These are phyloP conservation scores for Amaranthus cruentus DNA, from an alignment of 148 eudicot species.

Conservation along the genomic window DNA sequence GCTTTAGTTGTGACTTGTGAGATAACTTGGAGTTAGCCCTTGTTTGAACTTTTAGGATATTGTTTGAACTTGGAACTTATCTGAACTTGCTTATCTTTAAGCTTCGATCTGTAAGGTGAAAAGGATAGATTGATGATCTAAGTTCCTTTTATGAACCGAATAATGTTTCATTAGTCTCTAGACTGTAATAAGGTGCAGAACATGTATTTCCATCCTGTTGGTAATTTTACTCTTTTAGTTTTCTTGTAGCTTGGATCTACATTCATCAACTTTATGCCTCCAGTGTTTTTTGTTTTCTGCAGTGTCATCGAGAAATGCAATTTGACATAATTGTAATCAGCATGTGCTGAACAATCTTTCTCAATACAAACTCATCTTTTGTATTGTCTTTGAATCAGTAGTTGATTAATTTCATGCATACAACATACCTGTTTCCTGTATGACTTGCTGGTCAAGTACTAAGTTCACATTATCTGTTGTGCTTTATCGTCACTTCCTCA, in stretches of 20 bases:
- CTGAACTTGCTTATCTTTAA: no score
- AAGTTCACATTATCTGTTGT: no score
- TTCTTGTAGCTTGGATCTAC: not conserved
- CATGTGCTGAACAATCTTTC: not conserved
- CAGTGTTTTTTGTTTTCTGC: not conserved
- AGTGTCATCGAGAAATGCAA: no score
- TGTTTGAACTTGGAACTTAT: no score
- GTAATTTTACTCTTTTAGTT: not conserved
- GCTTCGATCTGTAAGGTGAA: no score
- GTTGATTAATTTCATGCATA: not conserved
- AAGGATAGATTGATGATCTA: no score
- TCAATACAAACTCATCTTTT: not conserved
- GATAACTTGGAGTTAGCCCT: no score
- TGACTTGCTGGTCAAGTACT: not conserved
- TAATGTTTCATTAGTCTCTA: no score
- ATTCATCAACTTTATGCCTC: not conserved
- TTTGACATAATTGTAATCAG: not conserved
- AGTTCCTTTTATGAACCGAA: no score
- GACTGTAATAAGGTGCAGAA: not conserved
- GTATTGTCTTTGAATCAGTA: not conserved
- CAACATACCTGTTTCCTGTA: not conserved
- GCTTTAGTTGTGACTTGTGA: not conserved
- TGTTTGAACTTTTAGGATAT: no score
- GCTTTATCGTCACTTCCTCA: no score
- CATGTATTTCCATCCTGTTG: not conserved